Conservation (phyloP, 441 rosid species). For the Corymbia calophylla region DNA sequence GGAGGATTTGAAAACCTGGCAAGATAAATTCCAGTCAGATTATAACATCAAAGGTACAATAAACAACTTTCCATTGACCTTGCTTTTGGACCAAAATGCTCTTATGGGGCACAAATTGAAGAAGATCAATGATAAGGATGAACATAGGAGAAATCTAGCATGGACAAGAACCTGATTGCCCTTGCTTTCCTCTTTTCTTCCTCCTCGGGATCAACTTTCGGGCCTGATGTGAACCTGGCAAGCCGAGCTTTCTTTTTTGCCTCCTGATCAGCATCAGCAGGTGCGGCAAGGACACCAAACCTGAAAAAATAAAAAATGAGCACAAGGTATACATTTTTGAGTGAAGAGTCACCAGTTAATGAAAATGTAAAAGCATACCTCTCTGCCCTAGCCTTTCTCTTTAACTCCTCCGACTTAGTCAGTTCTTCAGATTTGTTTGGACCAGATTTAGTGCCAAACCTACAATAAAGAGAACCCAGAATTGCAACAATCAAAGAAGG, state of each 20-base stretch:
- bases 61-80: neutral
- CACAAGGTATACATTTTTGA: neutral
- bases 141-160: neutral
- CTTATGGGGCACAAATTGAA: neutral
- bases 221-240: slow-evolving; percentile 50
- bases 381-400: slow-evolving; percentile 14
- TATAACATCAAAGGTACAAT: neutral
- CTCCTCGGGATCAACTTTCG: slow-evolving; percentile 42
- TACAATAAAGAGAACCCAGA: neutral
- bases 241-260: slow-evolving; percentile 85
- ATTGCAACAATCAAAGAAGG: neutral
- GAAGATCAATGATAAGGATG: neutral
- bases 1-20: slow-evolving; percentile 58
- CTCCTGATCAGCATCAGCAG: slow-evolving; percentile 42
- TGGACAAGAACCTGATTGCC: slow-evolving; percentile 45
- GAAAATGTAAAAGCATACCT: slow-evolving; percentile 1
- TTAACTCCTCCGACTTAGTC: neutral
- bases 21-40: neutral
- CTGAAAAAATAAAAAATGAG: slow-evolving; percentile 18
- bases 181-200: slow-evolving; percentile 85
- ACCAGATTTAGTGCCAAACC: slow-evolving; percentile 6
- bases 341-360: neutral
- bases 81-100: neutral
- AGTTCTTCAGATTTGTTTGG: neutral
- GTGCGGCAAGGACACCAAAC: slow-evolving; percentile 61